Conservation (phyloP, 495 filamentous ascomycete species). For the Extremus antarcticus region DNA sequence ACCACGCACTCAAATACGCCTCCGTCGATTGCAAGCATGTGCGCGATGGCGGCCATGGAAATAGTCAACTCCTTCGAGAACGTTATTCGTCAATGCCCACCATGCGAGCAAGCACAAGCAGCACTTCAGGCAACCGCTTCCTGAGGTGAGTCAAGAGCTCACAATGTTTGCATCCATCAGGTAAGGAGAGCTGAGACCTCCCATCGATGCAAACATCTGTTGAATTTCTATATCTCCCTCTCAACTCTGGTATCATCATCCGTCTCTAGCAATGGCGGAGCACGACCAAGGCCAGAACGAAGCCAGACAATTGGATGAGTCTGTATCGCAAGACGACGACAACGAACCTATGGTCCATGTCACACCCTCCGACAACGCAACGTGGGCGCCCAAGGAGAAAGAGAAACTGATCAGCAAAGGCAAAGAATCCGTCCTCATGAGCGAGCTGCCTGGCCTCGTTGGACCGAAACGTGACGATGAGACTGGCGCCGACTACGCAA, state of each 20-base stretch:
- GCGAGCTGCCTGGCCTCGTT: background rate
- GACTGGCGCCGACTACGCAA: background rate
- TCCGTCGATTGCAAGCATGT: background rate
- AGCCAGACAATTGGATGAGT: background rate
- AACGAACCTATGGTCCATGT: background rate
- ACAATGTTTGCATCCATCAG: too few species aligned
- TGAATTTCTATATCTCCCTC: too few species aligned
- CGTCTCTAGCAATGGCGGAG: background rate
- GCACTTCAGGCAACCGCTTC: too few species aligned
- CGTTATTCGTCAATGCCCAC: too few species aligned
- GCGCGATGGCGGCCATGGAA: too few species aligned
- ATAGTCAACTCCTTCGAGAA: too few species aligned
- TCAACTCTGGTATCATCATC: too few species aligned
- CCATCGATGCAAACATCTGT: too few species aligned
- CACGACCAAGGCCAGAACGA: background rate
- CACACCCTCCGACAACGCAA: background rate
- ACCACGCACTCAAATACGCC: background rate
- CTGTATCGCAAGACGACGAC: background rate
- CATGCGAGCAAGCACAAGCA: too few species aligned
- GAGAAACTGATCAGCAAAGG: background rate
- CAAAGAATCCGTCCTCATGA: background rate
- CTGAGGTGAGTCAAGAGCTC: too few species aligned
- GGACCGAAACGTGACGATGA: background rate
- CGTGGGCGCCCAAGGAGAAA: background rate
- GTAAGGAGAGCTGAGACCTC: too few species aligned